Evolutionary conservation across 2,329 filamentous ascomycete species (phyloP), one percentile per base, ranked within the genome.

Genomic region (Talaromyces sp.): DNA sequence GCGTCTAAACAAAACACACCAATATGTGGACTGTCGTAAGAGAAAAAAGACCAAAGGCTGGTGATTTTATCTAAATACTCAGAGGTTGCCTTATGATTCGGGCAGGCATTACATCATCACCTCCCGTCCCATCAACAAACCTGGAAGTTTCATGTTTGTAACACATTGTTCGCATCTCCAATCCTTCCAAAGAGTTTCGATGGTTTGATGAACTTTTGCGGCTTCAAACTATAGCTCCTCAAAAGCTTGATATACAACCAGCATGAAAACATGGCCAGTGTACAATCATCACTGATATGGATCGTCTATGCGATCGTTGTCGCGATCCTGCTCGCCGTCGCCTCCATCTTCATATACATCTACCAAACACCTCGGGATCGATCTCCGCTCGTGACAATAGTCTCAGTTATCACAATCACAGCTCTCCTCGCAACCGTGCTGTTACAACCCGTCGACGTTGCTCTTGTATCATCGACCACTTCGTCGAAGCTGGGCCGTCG

Each of bases 271-370:
- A 64, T 62, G 56, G 88, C 88, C 86, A 84, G 84, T 57, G 81
- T 97, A 66, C 92, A 96, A 75, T 90, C 89, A 61, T 91, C 90
- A 72, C 83, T 98, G 68, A 98, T 98, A 76, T 99, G 95, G 95
- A 88, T 95, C 66, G 86, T 93, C 60, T 99, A 98, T 76, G 91
- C 89, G 65, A 85, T 93, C 64, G 93, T 91, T 61, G 83, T 98
- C 57, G 88, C 76, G 65, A 79, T 96, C 61, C 86, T 93, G 66
- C 84, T 96, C 58, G 79, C 88, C 67, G 88, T 92, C 63, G 89
- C 93, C 60, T 85, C 88, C 66, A 85, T 96, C 70, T 97, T 96
- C 68, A 92, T 95, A 65, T 93, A 93, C 77, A 86, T 91, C 69
- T 98, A 96, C 83, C 93, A 98, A 75, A 88, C 90, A 11, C 90